These are phyloP conservation scores for Amaranthus tricolor DNA, from an alignment of 179 eudicot species.

Conservation along the genomic window DNA sequence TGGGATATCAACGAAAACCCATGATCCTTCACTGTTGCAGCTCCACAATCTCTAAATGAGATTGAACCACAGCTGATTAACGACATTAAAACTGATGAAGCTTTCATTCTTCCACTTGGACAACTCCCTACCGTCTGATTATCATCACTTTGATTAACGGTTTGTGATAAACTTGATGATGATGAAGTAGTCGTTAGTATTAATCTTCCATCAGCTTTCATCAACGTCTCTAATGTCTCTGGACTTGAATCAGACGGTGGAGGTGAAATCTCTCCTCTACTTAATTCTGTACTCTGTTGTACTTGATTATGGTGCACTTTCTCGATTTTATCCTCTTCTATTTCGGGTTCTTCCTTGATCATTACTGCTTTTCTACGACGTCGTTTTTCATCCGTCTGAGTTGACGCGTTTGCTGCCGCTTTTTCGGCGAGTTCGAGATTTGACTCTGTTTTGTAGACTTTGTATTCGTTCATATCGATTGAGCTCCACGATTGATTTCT, in stretches of 20 bases:
- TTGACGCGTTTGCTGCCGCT: conserved; percentile 66
- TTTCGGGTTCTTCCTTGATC: conserved; percentile 16
- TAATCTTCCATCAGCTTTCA: conserved; percentile 61
- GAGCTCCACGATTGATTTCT: conserved; percentile 71
- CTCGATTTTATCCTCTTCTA: conserved; percentile 4
- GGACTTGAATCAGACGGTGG: conserved; percentile 92
- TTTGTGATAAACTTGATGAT: conserved; percentile 5
- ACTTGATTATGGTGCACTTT: conserved; percentile 16
- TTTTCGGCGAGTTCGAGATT: conserved; percentile 33
- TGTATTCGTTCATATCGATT: conserved; percentile 62
- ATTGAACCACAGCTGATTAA: conserved; percentile 77
- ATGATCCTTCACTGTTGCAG: conserved; percentile 41
- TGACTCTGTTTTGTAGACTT: conserved; percentile 57
- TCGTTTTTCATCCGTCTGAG: conserved; percentile 72
- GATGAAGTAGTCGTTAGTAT: conserved; percentile 7
- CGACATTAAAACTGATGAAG: conserved; percentile 75
- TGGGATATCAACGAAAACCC: conserved; percentile 59
- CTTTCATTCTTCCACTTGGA: conserved; percentile 51
- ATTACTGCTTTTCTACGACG: conserved; percentile 39
- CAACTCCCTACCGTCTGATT: conserved; percentile 39
- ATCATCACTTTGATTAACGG: conserved; percentile 12
- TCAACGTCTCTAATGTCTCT: conserved; percentile 71
- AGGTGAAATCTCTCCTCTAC: conserved; percentile 70
- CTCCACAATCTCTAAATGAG: conserved; percentile 66
- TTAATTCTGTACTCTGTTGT: conserved; percentile 44